A percentile compares a stretch with the other conserved stretches of the same genome.
phyloP scores from a whole-genome alignment of 2,329 filamentous ascomycete genomes.

The Sporothrix globosa region DNA sequence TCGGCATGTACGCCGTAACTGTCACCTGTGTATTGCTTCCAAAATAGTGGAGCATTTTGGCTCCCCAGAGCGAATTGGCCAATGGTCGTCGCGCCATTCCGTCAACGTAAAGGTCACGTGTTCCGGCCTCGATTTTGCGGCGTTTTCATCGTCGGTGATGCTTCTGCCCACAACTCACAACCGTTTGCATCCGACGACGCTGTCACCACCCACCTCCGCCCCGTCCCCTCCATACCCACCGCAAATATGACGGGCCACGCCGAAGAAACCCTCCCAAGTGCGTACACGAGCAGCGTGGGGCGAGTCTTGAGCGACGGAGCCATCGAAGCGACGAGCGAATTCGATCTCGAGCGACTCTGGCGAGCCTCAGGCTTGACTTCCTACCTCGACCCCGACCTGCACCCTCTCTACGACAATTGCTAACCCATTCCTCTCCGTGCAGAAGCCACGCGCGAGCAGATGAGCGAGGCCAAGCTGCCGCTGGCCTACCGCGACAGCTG shows the following conservation, averaged over 20 bases:
- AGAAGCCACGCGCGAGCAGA: constrained; percentile 86
- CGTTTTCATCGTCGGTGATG: background rate
- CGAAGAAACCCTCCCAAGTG: constrained; percentile 32
- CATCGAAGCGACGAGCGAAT: background rate
- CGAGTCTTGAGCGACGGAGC: background rate
- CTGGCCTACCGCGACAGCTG: constrained; percentile 94
- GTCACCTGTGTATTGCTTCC: too few relatives aligned
- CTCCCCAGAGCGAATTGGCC: background rate
- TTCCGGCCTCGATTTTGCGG: constrained; percentile 10
- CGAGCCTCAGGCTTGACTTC: background rate
- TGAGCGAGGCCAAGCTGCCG: constrained; percentile 87
- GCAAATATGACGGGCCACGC: constrained; percentile 29
- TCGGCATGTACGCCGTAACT: too few relatives aligned
- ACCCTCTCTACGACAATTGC: background rate
- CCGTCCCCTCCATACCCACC: background rate
- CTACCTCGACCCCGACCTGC: background rate
- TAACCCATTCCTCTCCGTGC: constrained; percentile 26
- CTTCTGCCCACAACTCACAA: background rate
- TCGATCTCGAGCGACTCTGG: too few relatives aligned
- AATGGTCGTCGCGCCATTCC: background rate
- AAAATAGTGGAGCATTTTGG: background rate
- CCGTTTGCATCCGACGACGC: background rate
- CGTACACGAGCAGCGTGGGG: background rate
- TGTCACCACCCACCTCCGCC: background rate
- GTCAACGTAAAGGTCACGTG: constrained; percentile 28